Conservation (phyloP, 2,329 filamentous ascomycete genomes). For the Bertia moriformis region DNA sequence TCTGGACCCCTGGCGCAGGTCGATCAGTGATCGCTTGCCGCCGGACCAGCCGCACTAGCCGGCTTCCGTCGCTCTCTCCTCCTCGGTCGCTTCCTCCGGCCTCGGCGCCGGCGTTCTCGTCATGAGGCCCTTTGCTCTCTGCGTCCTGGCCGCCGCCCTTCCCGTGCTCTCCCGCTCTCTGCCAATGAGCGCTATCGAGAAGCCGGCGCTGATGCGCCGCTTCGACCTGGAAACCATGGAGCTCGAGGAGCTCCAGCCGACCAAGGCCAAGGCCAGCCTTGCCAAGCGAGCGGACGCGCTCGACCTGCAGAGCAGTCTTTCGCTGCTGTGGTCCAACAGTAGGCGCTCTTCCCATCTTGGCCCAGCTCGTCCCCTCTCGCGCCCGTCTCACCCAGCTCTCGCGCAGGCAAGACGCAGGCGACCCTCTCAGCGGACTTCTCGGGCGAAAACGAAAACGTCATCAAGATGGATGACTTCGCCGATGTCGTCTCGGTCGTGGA, state of each 20-base stretch:
- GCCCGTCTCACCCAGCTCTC: too few relatives aligned
- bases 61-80: too few relatives aligned
- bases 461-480: not conserved
- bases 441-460: not conserved
- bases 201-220: not conserved
- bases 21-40: too few relatives aligned
- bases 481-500: not conserved
- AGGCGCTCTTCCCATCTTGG: too few relatives aligned
- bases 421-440: not conserved
- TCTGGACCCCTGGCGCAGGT: too few relatives aligned
- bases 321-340: not conserved
- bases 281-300: not conserved
- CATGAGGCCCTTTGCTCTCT: too few relatives aligned
- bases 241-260: not conserved
- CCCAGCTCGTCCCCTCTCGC: too few relatives aligned
- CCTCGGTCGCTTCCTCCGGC: too few relatives aligned
- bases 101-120: too few relatives aligned
- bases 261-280: not conserved
- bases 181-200: too few relatives aligned
- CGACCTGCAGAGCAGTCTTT: not conserved
- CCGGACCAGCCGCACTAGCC: too few relatives aligned
- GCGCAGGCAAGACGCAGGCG: not conserved
- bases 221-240: not conserved
- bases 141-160: not conserved
- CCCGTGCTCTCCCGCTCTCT: not conserved